These are phyloP conservation scores for Paramyrothecium roridum DNA, from an alignment of 2,329 filamentous ascomycete genomes.

Conservation along the genomic window DNA sequence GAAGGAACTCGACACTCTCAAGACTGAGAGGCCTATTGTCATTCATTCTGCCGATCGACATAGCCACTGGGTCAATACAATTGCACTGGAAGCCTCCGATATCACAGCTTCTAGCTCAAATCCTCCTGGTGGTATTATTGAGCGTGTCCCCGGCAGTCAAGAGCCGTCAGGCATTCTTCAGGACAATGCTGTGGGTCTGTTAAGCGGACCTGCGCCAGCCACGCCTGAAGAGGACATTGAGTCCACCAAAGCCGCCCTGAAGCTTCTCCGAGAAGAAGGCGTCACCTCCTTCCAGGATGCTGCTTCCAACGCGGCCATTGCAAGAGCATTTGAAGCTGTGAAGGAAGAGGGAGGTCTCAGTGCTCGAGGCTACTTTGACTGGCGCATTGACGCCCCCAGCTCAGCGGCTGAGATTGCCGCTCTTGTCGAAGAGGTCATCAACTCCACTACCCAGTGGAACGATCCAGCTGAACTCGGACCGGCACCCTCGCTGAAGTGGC, in stretches of 20 bases:
- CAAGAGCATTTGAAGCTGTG: slow-evolving; percentile 13
- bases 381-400: slow-evolving; percentile 17
- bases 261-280: slow-evolving; percentile 19
- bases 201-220: slow-evolving; percentile 14
- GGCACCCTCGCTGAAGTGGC: slow-evolving; percentile 20
- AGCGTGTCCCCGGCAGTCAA: slow-evolving; percentile 17
- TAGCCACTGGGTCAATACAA: slow-evolving; percentile 12
- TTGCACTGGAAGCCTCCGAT: slow-evolving; percentile 15
- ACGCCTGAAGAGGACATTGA: slow-evolving; percentile 13
- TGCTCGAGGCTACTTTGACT: slow-evolving; percentile 22
- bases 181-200: slow-evolving; percentile 14
- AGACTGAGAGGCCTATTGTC: slow-evolving; percentile 3
- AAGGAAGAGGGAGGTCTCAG: slow-evolving; percentile 14
- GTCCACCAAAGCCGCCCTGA: slow-evolving; percentile 17
- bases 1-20: slow-evolving; percentile 3
- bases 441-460: slow-evolving; percentile 6
- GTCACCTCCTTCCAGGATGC: slow-evolving; percentile 24
- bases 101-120: slow-evolving; percentile 16
- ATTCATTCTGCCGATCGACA: slow-evolving; percentile 1
- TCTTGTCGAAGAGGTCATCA: slow-evolving; percentile 10
- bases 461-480: slow-evolving; percentile 10
- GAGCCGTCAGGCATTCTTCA: slow-evolving; percentile 20
- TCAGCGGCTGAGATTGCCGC: slow-evolving; percentile 5
- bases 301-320: slow-evolving; percentile 7
- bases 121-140: slow-evolving; percentile 16